These are phyloP conservation scores for Babesia bigemina DNA, from an alignment of 169 alveolate species.

Conservation along the genomic window DNA sequence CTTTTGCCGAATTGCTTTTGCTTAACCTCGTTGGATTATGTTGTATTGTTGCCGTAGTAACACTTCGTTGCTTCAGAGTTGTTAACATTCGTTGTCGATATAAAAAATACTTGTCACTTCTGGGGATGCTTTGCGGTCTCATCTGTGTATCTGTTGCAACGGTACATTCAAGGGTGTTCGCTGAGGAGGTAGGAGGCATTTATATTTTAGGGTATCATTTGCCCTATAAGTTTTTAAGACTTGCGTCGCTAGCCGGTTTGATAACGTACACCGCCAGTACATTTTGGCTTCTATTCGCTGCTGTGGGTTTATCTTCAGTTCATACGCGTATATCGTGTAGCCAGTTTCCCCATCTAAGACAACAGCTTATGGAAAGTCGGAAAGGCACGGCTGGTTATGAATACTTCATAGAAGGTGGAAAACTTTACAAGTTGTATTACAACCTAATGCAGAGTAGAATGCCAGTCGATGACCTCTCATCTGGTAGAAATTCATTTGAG, in stretches of 20 bases:
- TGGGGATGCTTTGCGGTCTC: not conserved
- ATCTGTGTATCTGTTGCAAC: not conserved
- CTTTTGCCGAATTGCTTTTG: not conserved
- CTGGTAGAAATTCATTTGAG: not conserved
- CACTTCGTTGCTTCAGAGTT: not conserved
- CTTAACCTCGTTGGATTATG: not conserved
- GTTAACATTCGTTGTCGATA: not conserved
- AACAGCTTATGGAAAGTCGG: not conserved
- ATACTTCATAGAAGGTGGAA: slow-evolving; percentile 7
- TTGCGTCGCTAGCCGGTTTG: not conserved
- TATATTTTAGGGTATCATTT: not conserved
- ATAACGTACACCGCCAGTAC: not conserved
- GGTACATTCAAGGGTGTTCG: not conserved
- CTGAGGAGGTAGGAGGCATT: not conserved
- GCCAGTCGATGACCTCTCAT: too few species aligned
- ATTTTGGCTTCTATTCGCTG: not conserved
- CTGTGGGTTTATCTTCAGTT: not conserved
- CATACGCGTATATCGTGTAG: not conserved
- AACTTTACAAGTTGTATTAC: slow-evolving; percentile 10
- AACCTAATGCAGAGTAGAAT: not conserved
- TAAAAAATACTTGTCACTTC: not conserved
- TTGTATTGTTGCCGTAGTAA: not conserved
- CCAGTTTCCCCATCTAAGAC: not conserved
- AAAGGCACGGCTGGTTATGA: not conserved
- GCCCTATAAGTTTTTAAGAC: not conserved